Conservation (phyloP, 495 filamentous ascomycete species). For the Neurospora intermedia region DNA sequence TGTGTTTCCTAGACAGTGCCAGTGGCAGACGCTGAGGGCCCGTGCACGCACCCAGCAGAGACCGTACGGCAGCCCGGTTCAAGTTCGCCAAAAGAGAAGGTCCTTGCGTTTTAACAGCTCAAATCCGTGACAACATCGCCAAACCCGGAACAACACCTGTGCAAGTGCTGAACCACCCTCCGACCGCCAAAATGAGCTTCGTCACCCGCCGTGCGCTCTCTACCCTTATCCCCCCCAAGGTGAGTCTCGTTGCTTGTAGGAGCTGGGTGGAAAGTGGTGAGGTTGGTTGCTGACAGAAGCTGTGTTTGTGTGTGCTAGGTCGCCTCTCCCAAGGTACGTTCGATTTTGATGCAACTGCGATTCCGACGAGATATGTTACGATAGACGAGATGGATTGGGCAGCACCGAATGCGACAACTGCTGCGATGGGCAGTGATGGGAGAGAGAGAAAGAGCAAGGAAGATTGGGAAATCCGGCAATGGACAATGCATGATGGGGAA, state of each 20-base stretch:
- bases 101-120: conserved; percentile 5
- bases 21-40: not conserved
- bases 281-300: conserved; percentile 18
- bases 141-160: conserved; percentile 4
- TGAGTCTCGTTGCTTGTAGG: conserved; percentile 28
- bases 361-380: not conserved
- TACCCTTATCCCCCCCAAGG: conserved; percentile 97
- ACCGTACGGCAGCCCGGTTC: not conserved
- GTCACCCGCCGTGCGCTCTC: conserved; percentile 81
- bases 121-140: conserved; percentile 13
- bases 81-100: conserved; percentile 3
- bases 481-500: not conserved
- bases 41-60: not conserved
- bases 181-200: conserved; percentile 72
- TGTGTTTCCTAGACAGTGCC: no score
- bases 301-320: conserved; percentile 31
- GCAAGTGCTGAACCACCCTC: conserved; percentile 13
- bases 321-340: conserved; percentile 86
- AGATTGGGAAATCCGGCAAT: not conserved
- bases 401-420: not conserved
- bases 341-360: conserved; percentile 1
- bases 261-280: not conserved
- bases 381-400: not conserved
- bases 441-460: not conserved
- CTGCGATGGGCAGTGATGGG: not conserved